Evolutionary conservation across 192 early-diverging fungal genomes (phyloP).

Genomic region (Backusella circina): DNA sequence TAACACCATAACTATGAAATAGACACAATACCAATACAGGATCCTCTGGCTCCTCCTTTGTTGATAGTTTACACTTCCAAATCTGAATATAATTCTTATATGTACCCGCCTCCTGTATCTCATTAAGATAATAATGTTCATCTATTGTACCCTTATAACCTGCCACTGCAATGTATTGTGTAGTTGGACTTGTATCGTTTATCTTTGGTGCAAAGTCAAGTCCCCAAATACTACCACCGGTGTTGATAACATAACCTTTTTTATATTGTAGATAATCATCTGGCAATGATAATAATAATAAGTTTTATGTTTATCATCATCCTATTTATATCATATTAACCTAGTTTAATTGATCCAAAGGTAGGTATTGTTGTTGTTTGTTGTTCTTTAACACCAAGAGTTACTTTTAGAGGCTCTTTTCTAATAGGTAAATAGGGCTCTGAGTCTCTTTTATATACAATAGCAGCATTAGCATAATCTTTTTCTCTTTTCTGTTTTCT

Average conservation of each 20-base stretch:
- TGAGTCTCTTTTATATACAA: slow-evolving; percentile 7
- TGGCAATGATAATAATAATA: neutral
- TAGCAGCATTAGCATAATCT: neutral
- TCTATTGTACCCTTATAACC: slow-evolving; percentile 28
- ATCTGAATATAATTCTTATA: slow-evolving; percentile 37
- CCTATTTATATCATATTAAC: neutral
- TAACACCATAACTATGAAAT: slow-evolving; percentile 35
- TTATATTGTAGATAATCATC: slow-evolving; percentile 17
- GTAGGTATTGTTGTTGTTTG: neutral
- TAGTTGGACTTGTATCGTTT: neutral
- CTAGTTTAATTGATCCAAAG: neutral
- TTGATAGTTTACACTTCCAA: slow-evolving; percentile 30
- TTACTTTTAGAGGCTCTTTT: neutral
- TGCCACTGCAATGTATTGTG: slow-evolving; percentile 38
- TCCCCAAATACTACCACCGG: slow-evolving; percentile 37
- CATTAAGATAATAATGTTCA: slow-evolving; percentile 20
- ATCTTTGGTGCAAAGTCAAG: slow-evolving; percentile 32
- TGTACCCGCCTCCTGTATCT: neutral
- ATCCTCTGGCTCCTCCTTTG: neutral
- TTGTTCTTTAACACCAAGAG: neutral
- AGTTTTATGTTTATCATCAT: too few species aligned
- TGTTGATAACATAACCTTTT: slow-evolving; percentile 29
- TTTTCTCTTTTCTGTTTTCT: neutral
- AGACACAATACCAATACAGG: slow-evolving; percentile 39
- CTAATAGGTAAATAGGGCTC: neutral